phyloP scores from a whole-genome alignment of 2,329 filamentous ascomycete species.

The Sporothrix protearum region DNA sequence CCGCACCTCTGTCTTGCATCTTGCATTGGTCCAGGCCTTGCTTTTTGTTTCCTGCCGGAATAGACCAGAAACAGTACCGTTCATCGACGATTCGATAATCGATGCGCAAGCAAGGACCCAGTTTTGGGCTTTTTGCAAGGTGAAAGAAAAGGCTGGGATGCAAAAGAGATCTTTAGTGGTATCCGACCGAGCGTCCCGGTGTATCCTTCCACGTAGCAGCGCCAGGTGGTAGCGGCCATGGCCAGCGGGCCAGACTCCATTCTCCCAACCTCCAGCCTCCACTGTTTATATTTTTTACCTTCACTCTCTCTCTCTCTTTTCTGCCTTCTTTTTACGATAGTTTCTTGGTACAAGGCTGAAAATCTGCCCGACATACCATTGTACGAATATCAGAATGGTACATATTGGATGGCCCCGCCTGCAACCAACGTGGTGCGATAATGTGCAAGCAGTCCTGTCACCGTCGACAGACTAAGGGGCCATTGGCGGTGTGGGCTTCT shows the following conservation, averaged over 20 bases:
- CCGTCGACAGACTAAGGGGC: neutral
- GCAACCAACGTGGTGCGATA: neutral
- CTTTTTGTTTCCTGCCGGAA: neutral
- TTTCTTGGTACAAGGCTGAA: neutral
- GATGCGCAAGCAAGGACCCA: neutral
- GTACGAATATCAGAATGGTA: neutral
- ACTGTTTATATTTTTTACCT: too few relatives aligned
- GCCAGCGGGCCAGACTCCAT: neutral
- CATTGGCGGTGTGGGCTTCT: slow-evolving; percentile 6
- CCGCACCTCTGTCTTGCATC: slow-evolving; percentile 7
- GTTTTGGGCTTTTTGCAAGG: neutral
- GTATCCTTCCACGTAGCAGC: neutral
- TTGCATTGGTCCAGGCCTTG: neutral
- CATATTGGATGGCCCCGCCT: neutral
- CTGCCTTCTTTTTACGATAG: neutral
- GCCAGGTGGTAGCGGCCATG: neutral
- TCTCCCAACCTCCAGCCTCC: slow-evolving; percentile 4
- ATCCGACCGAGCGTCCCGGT: slow-evolving; percentile 4
- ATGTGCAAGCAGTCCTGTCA: neutral
- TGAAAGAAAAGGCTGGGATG: slow-evolving; percentile 1
- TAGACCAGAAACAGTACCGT: neutral
- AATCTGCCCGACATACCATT: slow-evolving; percentile 2
- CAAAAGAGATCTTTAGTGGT: neutral
- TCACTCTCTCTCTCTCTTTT: neutral
- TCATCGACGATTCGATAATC: neutral